Evolutionary conservation across 73 alveolate species (phyloP), one percentile per base, ranked within the genome.

Genomic region (Symbiodinium pilosum): DNA sequence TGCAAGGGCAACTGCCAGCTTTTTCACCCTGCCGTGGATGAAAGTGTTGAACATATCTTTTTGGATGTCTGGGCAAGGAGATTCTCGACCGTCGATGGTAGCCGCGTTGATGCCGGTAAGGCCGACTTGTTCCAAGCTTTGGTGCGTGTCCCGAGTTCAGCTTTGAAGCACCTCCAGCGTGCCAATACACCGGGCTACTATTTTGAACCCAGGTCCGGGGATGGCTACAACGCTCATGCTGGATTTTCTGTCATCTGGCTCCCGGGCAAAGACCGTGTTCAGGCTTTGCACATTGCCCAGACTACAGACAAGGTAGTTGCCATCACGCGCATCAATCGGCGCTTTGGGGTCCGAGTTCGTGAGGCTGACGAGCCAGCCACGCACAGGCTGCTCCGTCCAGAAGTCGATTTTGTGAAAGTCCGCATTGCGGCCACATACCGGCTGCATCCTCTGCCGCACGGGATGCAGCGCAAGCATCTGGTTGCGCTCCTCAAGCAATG

Each of bases 381-480:
- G 18, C n/a, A 30, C 42, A 43, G 14, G 2, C 43, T 0, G 32
- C 32, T 34, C 84, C 6, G 75, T 1, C 94, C 94, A 0, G 64
- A n/a, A 14, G 40, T 11, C 1, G 34, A 42, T 0, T 86, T 20
- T 28, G 24, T 86, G 43, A 7, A 86, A 30, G 59, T 44, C 7
- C 21, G 30, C 9, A 84, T 86, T 21, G 32, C 21, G 4, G 8
- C 39, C 12, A 36, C 26, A 36, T 86, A 24, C 32, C 83, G 42
- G 9, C 56, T 86, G 42, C 30, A 51, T 32, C 94, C 94, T 0
- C 56, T 86, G 9, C 94, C 94, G 3, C 83, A 54, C n/a, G 94
- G 94, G 7, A 9, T 26, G 3, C 94, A 86, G 24, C 38, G 84
- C 26, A 4, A 44, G 3, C 41, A 36, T 2, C 28, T 86, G n/a